Base-by-base conservation (phyloP, 768 basidiomycete genomes). In the Amanita pseudoporphyria region DNA sequence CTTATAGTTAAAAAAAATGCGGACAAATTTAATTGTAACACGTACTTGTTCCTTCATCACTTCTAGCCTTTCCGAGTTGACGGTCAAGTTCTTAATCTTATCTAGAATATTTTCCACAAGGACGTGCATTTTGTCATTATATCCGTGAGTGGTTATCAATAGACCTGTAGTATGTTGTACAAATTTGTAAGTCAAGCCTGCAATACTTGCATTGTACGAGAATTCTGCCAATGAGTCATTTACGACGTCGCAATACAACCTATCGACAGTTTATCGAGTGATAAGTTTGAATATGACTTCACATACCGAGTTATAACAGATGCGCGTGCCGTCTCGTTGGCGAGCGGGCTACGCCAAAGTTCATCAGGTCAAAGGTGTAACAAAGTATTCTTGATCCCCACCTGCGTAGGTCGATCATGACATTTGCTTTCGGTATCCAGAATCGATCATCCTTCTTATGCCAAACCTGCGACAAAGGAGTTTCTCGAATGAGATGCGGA, bases 401-500 rank as follows among this genome's bases (percentile, higher is more conserved):
- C 88, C 79, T 88, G 57, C 84, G 76, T 39, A 94, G 69, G 56
- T 87, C 79, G 47, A 97, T 73, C 49, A 84, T 67, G 18, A 85
- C 75, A 53, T 79, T 76, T 2, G 92, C 91, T 60, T 88, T 90
- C 0, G 96, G 96, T 9, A 95, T 80, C 87, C 91, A 95, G 71
- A 96, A 99, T 53, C 73, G 78, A 64, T 99, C 95, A 62, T 99
- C 96, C 62, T 93, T 93, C 72, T 99, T 99, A 67, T 93, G 80
- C 94, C 95, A 99, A 3, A 98, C 67, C 10, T 82, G 75, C 3
- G 84, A 85, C 22, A 84, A 57, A 0, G 77, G 67, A 0, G 81
- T 87, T 63, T 93, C 77, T 28, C 78, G 70, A 49, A 98, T 77
- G 52, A 93, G 75, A 52, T 76, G 70, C 3, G 95, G 94, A 10